phyloP scores from a whole-genome alignment of 495 filamentous ascomycete species.

The Aspergillus nanangensis region DNA sequence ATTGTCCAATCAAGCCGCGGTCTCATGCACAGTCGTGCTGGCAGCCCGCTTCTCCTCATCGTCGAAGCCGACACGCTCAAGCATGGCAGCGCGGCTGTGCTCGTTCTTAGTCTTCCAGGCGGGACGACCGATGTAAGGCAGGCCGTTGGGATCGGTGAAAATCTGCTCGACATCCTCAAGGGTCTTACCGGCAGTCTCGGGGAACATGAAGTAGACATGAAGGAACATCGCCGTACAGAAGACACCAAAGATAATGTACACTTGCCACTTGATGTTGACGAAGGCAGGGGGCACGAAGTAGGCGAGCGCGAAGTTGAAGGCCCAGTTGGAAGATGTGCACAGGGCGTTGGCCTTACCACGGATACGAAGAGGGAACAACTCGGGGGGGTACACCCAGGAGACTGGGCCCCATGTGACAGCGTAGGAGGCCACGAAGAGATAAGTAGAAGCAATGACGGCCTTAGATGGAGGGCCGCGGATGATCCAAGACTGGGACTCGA shows the following conservation, averaged over 20 bases:
- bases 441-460: constrained; percentile 59
- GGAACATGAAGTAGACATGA: constrained; percentile 79
- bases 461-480: constrained; percentile 30
- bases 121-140: constrained; percentile 56
- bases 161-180: constrained; percentile 71
- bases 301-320: constrained; percentile 74
- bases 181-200: constrained; percentile 77
- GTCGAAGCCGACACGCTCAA: constrained; percentile 13
- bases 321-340: constrained; percentile 68
- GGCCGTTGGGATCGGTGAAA: constrained; percentile 59
- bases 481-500: constrained; percentile 34
- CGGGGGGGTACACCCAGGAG: constrained; percentile 64
- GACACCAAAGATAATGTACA: constrained; percentile 70
- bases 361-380: constrained; percentile 62
- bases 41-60: constrained; percentile 19
- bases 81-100: constrained; percentile 12
- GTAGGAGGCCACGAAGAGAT: constrained; percentile 61
- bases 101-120: constrained; percentile 63
- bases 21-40: constrained; percentile 9
- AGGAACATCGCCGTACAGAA: constrained; percentile 69
- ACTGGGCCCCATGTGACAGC: constrained; percentile 59
- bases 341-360: constrained; percentile 69
- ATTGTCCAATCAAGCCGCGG: no score
- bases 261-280: constrained; percentile 67
- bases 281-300: constrained; percentile 77